Base-by-base conservation (phyloP, 139 green algal species). In the Chlorella sp. region DNA sequence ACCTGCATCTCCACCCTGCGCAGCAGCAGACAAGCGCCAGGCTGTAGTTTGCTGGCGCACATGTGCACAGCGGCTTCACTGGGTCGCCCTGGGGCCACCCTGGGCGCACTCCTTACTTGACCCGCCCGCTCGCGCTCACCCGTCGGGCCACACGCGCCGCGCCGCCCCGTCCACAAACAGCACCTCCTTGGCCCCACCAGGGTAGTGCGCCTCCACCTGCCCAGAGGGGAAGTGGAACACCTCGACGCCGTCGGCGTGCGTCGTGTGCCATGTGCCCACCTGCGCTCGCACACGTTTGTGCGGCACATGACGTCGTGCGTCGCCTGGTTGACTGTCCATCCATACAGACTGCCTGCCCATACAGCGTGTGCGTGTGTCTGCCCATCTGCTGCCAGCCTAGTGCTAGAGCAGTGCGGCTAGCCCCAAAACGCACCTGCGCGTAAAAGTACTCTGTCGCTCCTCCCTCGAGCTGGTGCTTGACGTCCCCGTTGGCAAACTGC, bases 181-280 rank as follows among this genome's bases (percentile, higher is more conserved):
- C 31, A 94, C 86, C 72, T 94, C 88, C 80, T 95, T 93, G 33
- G 74, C 50, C 61, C 88, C 87, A 35, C 77, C 74, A 0, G 83
- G 81, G 35, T 89, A 79, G 68, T 96, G 91, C 14, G 89, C 87
- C 77, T 94, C 89, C 22, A 26, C 67, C 55, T 64, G 35, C 20
- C 88, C 90, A 20, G 60, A 86, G 35, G 89, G 74, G 74, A 97
- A 97, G 72, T 93, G 82, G 78, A 93, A 98, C 24, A 97, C 90
- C 70, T 98, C 90, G 5, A 89, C 70, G 27, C 87, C 87, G 29
- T 71, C 42, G 34, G 84, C 35, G 71, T 94, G 78, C 0, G 85
- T 96, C n/a, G 82, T 88, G 72, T 88, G 83, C 83, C 83, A 88
- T 6, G 80, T 86, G 36, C 33, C 74, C 36, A 88, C 82, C 75